These are phyloP conservation scores for Echium plantagineum DNA, from an alignment of 257 asterid genomes.

Conservation along the genomic window DNA sequence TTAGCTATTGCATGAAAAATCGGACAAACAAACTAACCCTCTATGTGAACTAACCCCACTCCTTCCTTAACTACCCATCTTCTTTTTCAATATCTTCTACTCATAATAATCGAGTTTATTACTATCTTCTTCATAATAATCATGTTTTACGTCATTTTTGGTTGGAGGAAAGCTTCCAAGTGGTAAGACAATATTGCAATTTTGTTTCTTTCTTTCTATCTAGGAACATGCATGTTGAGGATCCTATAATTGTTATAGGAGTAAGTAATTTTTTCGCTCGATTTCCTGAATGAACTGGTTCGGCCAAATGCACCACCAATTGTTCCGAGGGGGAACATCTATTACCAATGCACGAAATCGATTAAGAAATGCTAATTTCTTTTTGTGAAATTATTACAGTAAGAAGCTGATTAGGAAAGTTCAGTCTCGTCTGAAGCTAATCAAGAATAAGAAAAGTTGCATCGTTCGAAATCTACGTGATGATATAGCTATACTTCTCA, in stretches of 20 bases:
- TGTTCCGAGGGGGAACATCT: no score
- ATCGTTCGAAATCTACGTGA: conserved; percentile 43
- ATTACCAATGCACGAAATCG: no score
- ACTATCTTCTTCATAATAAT: neutral
- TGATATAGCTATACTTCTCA: conserved; percentile 59
- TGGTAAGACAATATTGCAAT: neutral
- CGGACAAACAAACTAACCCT: no score
- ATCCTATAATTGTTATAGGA: no score
- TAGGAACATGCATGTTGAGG: no score
- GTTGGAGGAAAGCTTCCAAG: conserved; percentile 82
- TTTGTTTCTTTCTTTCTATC: no score
- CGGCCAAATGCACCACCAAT: no score
- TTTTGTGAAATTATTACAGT: conserved; percentile 20
- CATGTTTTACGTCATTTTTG: conserved; percentile 54
- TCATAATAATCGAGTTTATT: no score
- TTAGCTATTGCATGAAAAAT: no score
- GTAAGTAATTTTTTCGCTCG: no score
- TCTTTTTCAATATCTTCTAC: neutral
- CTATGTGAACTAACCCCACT: no score
- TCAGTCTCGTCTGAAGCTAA: conserved; percentile 51
- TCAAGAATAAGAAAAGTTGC: conserved; percentile 52
- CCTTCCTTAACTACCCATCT: neutral
- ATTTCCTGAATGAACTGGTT: no score
- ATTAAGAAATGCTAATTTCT: neutral
- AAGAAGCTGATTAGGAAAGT: conserved; percentile 48